Evolutionary conservation across 2,329 filamentous ascomycete species (phyloP).

Genomic region (Stagonosporopsis vannaccii): DNA sequence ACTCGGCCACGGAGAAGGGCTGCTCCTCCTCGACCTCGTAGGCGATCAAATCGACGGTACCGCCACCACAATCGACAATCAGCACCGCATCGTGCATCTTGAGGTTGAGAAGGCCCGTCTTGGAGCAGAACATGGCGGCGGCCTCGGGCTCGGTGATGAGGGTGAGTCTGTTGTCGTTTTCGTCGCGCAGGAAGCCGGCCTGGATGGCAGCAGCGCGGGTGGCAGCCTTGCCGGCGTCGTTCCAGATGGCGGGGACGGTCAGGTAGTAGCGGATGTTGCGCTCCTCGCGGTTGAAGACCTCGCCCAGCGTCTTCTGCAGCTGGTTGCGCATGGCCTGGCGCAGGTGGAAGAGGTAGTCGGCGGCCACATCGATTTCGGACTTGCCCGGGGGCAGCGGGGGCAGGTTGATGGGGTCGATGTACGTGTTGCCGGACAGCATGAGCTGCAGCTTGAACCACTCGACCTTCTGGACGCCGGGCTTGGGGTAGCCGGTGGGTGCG

Average conservation of each 20-base stretch:
- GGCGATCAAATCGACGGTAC: constrained; percentile 97
- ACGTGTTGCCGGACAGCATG: constrained; percentile 98
- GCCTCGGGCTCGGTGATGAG: constrained; percentile 96
- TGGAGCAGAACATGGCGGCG: constrained; percentile 95
- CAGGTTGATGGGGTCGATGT: constrained; percentile 98
- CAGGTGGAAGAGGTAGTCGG: constrained; percentile 98
- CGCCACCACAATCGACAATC: constrained; percentile 97
- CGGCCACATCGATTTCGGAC: constrained; percentile 98
- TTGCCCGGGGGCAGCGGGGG: constrained; percentile 96
- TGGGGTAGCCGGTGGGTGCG: constrained; percentile 95
- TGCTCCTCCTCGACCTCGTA: constrained; percentile 99
- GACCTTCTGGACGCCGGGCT: constrained; percentile 96
- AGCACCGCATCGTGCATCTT: constrained; percentile 99
- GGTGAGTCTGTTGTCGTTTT: constrained; percentile 96
- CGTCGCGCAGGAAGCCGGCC: constrained; percentile 93
- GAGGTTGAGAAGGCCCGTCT: constrained; percentile 92
- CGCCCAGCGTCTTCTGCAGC: constrained; percentile 93
- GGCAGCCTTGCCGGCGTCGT: constrained; percentile 96
- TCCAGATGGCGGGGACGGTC: constrained; percentile 99
- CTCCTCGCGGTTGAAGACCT: constrained; percentile 98
- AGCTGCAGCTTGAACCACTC: constrained; percentile 99
- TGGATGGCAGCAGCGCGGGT: constrained; percentile 96
- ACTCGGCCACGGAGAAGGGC: constrained; percentile 95
- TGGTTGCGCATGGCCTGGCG: constrained; percentile 96
- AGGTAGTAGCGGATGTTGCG: constrained; percentile 97